Conservation (phyloP, 2,329 filamentous ascomycete species). For the Dryadomyces sulphureus region DNA sequence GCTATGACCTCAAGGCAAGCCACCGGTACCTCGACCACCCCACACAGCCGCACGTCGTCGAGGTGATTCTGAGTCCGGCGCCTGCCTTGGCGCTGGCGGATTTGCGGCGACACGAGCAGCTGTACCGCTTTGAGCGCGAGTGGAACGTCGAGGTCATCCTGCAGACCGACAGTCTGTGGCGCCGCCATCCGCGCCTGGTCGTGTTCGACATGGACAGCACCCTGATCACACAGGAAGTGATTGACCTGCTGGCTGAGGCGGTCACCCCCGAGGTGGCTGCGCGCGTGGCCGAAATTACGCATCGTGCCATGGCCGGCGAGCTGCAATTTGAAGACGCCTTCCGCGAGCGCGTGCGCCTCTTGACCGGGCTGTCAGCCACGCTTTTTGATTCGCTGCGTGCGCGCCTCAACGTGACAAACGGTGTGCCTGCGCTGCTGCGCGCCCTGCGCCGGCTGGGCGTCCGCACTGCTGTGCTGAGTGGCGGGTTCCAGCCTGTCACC, state of each 20-base stretch:
- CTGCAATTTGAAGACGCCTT: constrained; percentile 81
- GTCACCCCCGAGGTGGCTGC: constrained; percentile 60
- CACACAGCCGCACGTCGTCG: constrained; percentile 47
- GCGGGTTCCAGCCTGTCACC: constrained; percentile 82
- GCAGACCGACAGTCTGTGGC: constrained; percentile 58
- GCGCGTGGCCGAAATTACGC: constrained; percentile 77
- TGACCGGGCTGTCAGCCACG: constrained; percentile 64
- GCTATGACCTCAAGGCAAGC: constrained; percentile 38
- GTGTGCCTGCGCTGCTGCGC: constrained; percentile 58
- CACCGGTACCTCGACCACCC: constrained; percentile 50
- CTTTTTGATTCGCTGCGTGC: constrained; percentile 67
- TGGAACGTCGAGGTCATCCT: constrained; percentile 80
- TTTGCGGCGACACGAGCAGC: constrained; percentile 63
- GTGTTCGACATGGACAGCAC: constrained; percentile 99
- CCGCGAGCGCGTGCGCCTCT: constrained; percentile 61
- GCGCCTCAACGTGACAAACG: constrained; percentile 66
- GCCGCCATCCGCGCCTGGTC: constrained; percentile 69
- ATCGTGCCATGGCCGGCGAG: constrained; percentile 89
- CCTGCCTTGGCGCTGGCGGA: constrained; percentile 50
- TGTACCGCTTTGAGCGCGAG: constrained; percentile 73
- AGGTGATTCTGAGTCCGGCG: constrained; percentile 47
- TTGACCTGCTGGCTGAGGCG: constrained; percentile 80
- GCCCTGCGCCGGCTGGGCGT: constrained; percentile 66
- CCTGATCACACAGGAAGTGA: constrained; percentile 92
- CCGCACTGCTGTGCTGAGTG: constrained; percentile 81